phyloP scores from a whole-genome alignment of 441 rosid genomes.

The Mallotus repandus region DNA sequence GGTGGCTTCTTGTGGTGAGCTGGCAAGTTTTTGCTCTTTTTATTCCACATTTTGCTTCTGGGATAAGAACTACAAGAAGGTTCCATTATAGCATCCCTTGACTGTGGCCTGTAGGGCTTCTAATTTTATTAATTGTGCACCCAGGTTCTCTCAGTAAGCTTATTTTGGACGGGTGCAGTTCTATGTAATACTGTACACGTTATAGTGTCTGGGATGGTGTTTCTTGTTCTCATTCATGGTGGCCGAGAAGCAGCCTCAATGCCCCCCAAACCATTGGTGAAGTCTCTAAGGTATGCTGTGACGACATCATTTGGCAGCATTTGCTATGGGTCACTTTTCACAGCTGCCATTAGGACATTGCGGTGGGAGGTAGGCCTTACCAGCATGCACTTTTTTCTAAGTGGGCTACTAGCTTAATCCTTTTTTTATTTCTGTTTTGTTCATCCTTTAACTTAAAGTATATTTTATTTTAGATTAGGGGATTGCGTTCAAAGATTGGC shows the following conservation, averaged over 20 bases:
- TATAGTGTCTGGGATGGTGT: conserved; percentile 92
- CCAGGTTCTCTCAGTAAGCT: conserved; percentile 91
- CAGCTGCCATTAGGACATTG: conserved; percentile 91
- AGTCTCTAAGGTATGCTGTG: conserved; percentile 68
- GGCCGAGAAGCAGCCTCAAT: conserved; percentile 69
- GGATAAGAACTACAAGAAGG: conserved; percentile 30
- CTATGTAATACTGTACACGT: conserved; percentile 93
- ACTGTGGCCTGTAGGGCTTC: conserved; percentile 10
- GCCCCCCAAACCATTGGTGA: conserved; percentile 71
- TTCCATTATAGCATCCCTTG: conserved; percentile 21
- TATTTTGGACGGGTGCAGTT: conserved; percentile 98
- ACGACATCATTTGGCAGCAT: conserved; percentile 96
- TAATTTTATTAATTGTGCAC: conserved; percentile 27
- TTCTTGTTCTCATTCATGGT: conserved; percentile 81
- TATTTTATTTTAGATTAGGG: conserved; percentile 65
- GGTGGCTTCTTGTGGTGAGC: conserved; percentile 99
- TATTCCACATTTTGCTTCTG: conserved; percentile 26
- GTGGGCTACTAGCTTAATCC: conserved; percentile 9
- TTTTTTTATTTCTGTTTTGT: conserved; percentile 9
- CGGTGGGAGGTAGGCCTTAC: conserved; percentile 78
- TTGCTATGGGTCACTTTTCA: conserved; percentile 94
- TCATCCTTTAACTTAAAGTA: conserved; percentile 17
- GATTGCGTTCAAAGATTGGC: conserved; percentile 91
- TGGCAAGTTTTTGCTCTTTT: conserved; percentile 86
- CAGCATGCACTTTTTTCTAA: conserved; percentile 13